Evolutionary conservation across 164 flowering plant genomes (phyloP).

Genomic region (Macadamia integrifolia): DNA sequence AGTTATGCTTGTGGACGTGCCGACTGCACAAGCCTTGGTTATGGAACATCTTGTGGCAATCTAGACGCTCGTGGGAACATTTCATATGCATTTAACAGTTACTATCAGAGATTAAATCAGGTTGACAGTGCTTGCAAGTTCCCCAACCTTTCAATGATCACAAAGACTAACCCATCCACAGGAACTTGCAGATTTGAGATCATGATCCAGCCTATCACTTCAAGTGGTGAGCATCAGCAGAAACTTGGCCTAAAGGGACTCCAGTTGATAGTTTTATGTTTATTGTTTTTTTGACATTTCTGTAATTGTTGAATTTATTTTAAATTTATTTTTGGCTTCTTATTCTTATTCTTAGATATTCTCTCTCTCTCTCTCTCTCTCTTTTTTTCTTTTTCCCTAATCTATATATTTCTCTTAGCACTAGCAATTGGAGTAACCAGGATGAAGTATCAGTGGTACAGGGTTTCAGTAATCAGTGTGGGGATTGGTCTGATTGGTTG

Average conservation of each 20-base stretch:
- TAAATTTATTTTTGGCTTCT: too few relatives aligned
- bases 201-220: constrained; percentile 18
- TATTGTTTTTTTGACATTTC: neutral
- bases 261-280: neutral
- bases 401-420: too few relatives aligned
- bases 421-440: too few relatives aligned
- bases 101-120: constrained; percentile 33
- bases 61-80: constrained; percentile 25
- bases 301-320: neutral
- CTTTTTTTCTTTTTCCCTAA: too few relatives aligned
- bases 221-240: neutral
- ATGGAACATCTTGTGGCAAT: constrained; percentile 26
- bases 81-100: constrained; percentile 38
- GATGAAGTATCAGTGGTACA: too few relatives aligned
- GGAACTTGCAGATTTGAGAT: constrained; percentile 28
- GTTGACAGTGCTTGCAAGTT: constrained; percentile 28
- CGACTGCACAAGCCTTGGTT: constrained; percentile 38
- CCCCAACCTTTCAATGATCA: constrained; percentile 21
- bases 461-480: too few relatives aligned
- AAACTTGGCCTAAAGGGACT: neutral
- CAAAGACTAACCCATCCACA: constrained; percentile 22
- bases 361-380: too few relatives aligned
- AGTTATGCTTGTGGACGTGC: constrained; percentile 31
- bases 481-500: too few relatives aligned
- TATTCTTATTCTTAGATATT: too few relatives aligned